A percentile compares a stretch with the other conserved stretches of the same genome.
phyloP scores from a whole-genome alignment of 345 rosid genomes.

The Pistacia atlantica region DNA sequence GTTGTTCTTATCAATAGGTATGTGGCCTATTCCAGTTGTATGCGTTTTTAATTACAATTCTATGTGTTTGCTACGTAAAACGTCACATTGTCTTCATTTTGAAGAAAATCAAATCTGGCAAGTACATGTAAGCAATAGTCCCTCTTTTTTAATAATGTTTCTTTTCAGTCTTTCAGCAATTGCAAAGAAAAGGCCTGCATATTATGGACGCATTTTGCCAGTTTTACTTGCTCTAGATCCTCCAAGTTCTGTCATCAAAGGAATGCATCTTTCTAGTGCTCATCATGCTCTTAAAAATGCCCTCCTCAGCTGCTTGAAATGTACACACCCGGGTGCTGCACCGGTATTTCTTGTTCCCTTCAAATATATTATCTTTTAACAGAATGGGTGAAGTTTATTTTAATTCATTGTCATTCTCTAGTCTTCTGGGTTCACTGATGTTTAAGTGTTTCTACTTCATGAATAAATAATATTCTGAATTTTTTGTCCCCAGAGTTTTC shows the following conservation, averaged over 20 bases:
- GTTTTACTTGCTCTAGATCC: slow-evolving; percentile 91
- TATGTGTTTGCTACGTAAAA: background rate
- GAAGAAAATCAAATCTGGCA: background rate
- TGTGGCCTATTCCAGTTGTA: slow-evolving; percentile 18
- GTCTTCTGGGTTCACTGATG: slow-evolving; percentile 5
- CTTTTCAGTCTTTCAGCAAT: slow-evolving; percentile 73
- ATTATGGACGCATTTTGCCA: slow-evolving; percentile 88
- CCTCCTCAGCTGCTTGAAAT: slow-evolving; percentile 71
- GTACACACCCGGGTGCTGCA: slow-evolving; percentile 90
- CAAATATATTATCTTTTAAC: slow-evolving; percentile 1
- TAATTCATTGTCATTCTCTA: background rate
- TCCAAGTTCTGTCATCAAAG: slow-evolving; percentile 56
- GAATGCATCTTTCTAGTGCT: slow-evolving; percentile 63
- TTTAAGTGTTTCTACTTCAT: background rate
- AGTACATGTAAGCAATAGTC: background rate
- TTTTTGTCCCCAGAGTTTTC: background rate
- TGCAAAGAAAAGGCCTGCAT: slow-evolving; percentile 86
- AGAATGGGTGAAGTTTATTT: background rate
- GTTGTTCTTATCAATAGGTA: slow-evolving; percentile 80
- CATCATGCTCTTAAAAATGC: slow-evolving; percentile 72
- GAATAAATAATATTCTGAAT: slow-evolving; percentile 1
- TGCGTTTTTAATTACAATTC: slow-evolving; percentile 4
- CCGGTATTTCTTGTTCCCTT: slow-evolving; percentile 63
- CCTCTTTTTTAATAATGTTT: slow-evolving; percentile 26
- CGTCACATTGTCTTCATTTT: background rate